These are phyloP conservation scores for Trichophyton simii DNA, from an alignment of 2,329 filamentous ascomycete species.

Conservation along the genomic window DNA sequence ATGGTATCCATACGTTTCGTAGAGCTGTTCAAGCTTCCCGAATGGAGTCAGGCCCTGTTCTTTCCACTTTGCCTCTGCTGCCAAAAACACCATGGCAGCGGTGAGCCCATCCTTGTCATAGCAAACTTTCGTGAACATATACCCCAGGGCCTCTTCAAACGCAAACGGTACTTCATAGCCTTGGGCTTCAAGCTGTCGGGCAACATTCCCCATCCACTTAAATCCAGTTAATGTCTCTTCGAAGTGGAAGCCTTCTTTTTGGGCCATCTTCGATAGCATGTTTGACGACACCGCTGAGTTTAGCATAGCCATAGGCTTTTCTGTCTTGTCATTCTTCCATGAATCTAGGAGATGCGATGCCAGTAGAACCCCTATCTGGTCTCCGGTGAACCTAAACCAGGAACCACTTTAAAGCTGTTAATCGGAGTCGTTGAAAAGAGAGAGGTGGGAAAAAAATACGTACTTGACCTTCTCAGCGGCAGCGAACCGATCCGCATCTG, in stretches of 20 bases:
- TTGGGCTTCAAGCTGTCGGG: conserved; percentile 37
- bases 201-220: conserved; percentile 55
- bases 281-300: conserved; percentile 52
- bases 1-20: conserved; percentile 47
- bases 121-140: conserved; percentile 51
- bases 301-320: conserved; percentile 40
- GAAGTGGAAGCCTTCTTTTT: conserved; percentile 44
- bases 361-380: conserved; percentile 50
- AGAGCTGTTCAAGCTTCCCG: conserved; percentile 45
- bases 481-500: conserved; percentile 53
- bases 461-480: conserved; percentile 45
- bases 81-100: conserved; percentile 47
- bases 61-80: conserved; percentile 40
- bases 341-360: conserved; percentile 45
- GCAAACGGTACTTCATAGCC: conserved; percentile 45
- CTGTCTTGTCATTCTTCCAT: conserved; percentile 19
- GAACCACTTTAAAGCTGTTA: conserved; percentile 25
- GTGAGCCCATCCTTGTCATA: conserved; percentile 55
- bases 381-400: conserved; percentile 53
- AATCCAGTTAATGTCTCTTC: conserved; percentile 53
- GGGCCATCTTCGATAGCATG: conserved; percentile 49
- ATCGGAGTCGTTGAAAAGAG: not conserved
- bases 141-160: conserved; percentile 55
- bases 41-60: conserved; percentile 44
- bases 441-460: conserved; percentile 8